Evolutionary conservation across 495 filamentous ascomycete genomes (phyloP).

Genomic region (Cenococcum geophilum): DNA sequence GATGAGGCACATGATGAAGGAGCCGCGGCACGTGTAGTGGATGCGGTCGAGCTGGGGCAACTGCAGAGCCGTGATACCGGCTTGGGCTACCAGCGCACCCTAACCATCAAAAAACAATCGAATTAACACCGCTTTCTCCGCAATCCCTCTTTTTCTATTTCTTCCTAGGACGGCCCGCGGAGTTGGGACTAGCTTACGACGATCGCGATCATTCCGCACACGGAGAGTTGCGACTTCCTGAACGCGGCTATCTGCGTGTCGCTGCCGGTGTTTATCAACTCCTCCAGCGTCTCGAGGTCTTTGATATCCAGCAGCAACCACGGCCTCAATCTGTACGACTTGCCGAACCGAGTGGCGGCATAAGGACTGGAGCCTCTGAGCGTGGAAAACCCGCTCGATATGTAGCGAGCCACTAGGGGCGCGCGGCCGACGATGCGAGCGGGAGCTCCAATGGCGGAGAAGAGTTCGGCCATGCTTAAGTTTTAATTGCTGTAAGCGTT

Average conservation of each 20-base stretch:
- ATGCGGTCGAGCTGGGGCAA: conserved; percentile 11
- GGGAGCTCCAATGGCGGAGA: conserved; percentile 17
- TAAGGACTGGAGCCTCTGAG: not conserved
- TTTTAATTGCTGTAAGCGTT: no score
- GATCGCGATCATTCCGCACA: conserved; percentile 20
- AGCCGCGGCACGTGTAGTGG: conserved; percentile 9
- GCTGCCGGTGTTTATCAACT: conserved; percentile 18
- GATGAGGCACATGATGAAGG: conserved; percentile 14
- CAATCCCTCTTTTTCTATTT: no score
- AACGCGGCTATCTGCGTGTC: conserved; percentile 19
- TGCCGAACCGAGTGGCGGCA: conserved; percentile 14
- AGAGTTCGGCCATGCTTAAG: conserved; percentile 17
- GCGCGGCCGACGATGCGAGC: conserved; percentile 12
- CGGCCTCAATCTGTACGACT: conserved; percentile 14
- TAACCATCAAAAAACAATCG: no score
- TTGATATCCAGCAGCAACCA: conserved; percentile 25
- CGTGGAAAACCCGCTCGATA: conserved; percentile 8
- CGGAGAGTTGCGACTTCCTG: conserved; percentile 11
- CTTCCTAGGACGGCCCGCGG: no score
- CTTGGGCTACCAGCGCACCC: conserved; percentile 18
- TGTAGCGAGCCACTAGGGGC: conserved; percentile 10
- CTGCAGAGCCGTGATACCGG: conserved; percentile 19
- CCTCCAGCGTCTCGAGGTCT: conserved; percentile 21
- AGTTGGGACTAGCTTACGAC: no score
- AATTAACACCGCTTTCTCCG: no score